A percentile compares a stretch with the other conserved stretches of the same genome.
Conservation (phyloP, 495 filamentous ascomycete species). For the Daldinia loculata region DNA sequence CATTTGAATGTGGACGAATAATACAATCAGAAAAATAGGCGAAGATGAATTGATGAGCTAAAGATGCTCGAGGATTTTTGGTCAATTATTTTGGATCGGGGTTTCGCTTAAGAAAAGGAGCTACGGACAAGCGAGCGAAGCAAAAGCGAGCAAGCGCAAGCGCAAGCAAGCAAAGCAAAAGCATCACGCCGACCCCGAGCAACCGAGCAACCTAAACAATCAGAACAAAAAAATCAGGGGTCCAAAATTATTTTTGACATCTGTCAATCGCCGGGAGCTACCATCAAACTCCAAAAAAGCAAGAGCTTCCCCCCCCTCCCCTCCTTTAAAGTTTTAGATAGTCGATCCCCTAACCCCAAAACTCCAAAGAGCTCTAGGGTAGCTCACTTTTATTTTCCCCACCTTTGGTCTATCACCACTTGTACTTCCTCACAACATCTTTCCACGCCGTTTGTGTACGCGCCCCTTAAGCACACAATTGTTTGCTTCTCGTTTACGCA, state of each 20-base stretch:
- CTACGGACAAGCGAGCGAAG: constrained; percentile 42
- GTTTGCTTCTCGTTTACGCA: background rate
- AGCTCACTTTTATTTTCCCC: background rate
- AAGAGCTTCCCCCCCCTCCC: constrained; percentile 5
- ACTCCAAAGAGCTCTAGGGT: background rate
- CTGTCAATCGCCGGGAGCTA: constrained; percentile 7
- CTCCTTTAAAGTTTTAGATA: background rate
- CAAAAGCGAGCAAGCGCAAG: constrained; percentile 23
- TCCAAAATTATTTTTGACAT: constrained; percentile 1
- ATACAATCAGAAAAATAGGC: background rate
- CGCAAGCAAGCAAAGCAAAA: constrained; percentile 5
- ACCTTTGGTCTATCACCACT: constrained; percentile 5
- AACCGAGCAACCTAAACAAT: background rate
- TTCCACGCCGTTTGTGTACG: background rate
- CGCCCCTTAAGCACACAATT: background rate
- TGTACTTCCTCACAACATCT: background rate
- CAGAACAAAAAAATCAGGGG: background rate
- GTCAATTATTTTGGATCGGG: constrained; percentile 38
- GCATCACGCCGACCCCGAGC: background rate
- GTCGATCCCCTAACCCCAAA: constrained; percentile 20
- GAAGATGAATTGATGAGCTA: background rate
- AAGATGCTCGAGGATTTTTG: constrained; percentile 21
- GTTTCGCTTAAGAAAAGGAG: constrained; percentile 38
- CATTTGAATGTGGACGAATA: background rate
- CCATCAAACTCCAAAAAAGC: constrained; percentile 18